Conservation (phyloP, 257 asterid species). For the Asclepias syriaca region DNA sequence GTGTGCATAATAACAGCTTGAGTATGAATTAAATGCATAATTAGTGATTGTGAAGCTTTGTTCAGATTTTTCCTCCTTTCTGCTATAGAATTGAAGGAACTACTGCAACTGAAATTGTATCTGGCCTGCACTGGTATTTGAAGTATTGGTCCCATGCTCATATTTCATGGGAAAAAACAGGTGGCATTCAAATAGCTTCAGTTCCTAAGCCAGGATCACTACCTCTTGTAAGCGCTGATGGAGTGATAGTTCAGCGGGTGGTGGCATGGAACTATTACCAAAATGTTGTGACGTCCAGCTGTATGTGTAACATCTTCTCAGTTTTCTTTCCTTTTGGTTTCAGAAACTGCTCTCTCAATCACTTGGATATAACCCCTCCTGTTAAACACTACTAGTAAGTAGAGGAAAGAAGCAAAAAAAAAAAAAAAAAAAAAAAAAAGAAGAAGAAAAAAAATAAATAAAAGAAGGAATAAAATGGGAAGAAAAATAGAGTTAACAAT, state of each 20-base stretch:
- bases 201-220: slow-evolving; percentile 79
- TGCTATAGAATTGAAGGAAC: slow-evolving; percentile 77
- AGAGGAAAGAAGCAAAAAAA: not conserved
- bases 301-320: slow-evolving; percentile 43
- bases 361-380: not conserved
- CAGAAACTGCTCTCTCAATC: not conserved
- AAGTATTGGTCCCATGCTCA: slow-evolving; percentile 93
- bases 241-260: slow-evolving; percentile 65
- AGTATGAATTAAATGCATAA: slow-evolving; percentile 7
- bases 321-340: slow-evolving; percentile 5
- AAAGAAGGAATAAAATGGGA: no score
- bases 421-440: not conserved
- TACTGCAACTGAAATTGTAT: slow-evolving; percentile 71
- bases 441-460: not conserved
- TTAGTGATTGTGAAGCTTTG: slow-evolving; percentile 4
- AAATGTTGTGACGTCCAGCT: slow-evolving; percentile 98
- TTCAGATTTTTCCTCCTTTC: slow-evolving; percentile 6
- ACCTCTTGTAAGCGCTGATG: slow-evolving; percentile 56
- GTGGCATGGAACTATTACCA: slow-evolving; percentile 95
- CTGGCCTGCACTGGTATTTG: slow-evolving; percentile 94
- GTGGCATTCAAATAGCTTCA: slow-evolving; percentile 79
- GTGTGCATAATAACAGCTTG: not conserved
- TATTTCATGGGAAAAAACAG: slow-evolving; percentile 96
- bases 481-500: not conserved
- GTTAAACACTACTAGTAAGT: not conserved